Evolutionary conservation across 2,329 filamentous ascomycete species (phyloP).

Genomic region (Rhinocladiella mackenziei): DNA sequence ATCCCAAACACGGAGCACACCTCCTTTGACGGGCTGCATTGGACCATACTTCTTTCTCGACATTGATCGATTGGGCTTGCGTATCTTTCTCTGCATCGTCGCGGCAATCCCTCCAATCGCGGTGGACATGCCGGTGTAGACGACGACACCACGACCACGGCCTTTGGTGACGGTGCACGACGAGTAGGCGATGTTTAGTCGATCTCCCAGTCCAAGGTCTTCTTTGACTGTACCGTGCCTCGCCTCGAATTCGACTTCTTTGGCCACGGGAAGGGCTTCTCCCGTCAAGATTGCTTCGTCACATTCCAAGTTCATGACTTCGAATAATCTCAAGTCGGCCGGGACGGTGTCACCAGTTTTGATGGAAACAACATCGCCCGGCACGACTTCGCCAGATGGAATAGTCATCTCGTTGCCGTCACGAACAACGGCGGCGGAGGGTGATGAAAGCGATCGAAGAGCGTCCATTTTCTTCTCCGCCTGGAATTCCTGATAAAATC

Average conservation of each 20-base stretch:
- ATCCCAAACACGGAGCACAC: constrained; percentile 47
- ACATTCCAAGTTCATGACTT: constrained; percentile 67
- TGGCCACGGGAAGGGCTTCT: constrained; percentile 57
- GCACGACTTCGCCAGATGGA: constrained; percentile 56
- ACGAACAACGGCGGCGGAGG: constrained; percentile 54
- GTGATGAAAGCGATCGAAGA: constrained; percentile 53
- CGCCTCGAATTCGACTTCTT: constrained; percentile 42
- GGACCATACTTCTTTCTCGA: constrained; percentile 45
- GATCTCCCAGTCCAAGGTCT: constrained; percentile 52
- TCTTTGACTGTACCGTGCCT: constrained; percentile 30
- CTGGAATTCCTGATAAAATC: constrained; percentile 58
- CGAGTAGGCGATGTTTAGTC: constrained; percentile 59
- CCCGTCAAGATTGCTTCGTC: constrained; percentile 64
- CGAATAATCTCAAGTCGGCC: constrained; percentile 53
- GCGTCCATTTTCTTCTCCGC: constrained; percentile 59
- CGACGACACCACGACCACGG: constrained; percentile 55
- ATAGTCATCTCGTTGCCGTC: constrained; percentile 52
- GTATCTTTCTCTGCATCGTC: constrained; percentile 52
- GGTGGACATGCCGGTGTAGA: constrained; percentile 58
- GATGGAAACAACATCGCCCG: constrained; percentile 53
- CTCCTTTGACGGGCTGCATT: constrained; percentile 48
- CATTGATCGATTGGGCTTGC: constrained; percentile 40
- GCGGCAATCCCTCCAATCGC: constrained; percentile 59
- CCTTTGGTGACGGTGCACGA: constrained; percentile 59
- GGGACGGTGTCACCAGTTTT: constrained; percentile 57